Evolutionary conservation across 345 rosid genomes (phyloP).

Genomic region (Carallia pectinifolia): DNA sequence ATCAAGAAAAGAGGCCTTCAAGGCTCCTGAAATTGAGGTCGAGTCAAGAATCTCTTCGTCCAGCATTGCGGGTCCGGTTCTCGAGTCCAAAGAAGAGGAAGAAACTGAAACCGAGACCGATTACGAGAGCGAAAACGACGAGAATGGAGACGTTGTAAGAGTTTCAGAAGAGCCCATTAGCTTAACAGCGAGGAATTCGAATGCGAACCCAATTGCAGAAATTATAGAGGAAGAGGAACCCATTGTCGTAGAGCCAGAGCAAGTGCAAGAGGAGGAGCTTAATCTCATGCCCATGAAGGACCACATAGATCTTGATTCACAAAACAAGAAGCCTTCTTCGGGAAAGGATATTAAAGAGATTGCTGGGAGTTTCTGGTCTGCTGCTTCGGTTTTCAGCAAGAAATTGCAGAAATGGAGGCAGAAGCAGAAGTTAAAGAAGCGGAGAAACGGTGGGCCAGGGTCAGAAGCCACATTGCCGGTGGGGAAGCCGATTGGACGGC

Average conservation of each 20-base stretch:
- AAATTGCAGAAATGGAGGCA: slow-evolving; percentile 86
- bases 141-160: slow-evolving; percentile 27
- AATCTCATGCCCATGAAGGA: slow-evolving; percentile 73
- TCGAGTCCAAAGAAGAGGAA: slow-evolving; percentile 55
- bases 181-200: slow-evolving; percentile 31
- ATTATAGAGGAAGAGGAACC: slow-evolving; percentile 47
- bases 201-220: slow-evolving; percentile 41
- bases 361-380: slow-evolving; percentile 82
- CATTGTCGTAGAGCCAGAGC: slow-evolving; percentile 19
- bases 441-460: slow-evolving; percentile 39
- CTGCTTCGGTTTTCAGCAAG: slow-evolving; percentile 87
- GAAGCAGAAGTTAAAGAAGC: slow-evolving; percentile 81
- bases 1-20: slow-evolving; percentile 22
- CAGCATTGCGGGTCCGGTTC: slow-evolving; percentile 42
- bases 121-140: not conserved
- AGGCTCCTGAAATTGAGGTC: slow-evolving; percentile 25
- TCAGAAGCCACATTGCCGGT: slow-evolving; percentile 65
- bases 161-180: slow-evolving; percentile 38
- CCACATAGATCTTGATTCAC: slow-evolving; percentile 86
- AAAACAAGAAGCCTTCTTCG: slow-evolving; percentile 56
- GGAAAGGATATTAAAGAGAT: slow-evolving; percentile 71
- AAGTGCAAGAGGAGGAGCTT: slow-evolving; percentile 42
- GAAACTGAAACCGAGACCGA: slow-evolving; percentile 36
- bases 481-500: slow-evolving; percentile 79
- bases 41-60: slow-evolving; percentile 46